Conservation (phyloP, 768 basidiomycete genomes). For the Suillus hirtellus region DNA sequence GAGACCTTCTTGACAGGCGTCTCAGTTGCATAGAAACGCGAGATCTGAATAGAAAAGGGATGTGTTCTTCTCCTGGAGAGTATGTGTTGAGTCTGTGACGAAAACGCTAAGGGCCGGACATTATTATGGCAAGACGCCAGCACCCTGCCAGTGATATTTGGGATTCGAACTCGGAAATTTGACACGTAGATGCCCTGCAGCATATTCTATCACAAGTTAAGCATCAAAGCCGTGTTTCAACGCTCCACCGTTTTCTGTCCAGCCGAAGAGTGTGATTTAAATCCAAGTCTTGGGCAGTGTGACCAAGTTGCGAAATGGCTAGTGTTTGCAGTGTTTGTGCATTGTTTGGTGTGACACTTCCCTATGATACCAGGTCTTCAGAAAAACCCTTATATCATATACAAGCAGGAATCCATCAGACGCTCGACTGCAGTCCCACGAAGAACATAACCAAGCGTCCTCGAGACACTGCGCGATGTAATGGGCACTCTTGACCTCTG, state of each 20-base stretch:
- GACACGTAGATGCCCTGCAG: constrained; percentile 7
- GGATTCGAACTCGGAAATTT: neutral
- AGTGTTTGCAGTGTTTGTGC: constrained; percentile 1
- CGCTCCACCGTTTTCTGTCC: neutral
- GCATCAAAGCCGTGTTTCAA: neutral
- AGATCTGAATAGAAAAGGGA: neutral
- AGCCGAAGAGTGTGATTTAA: neutral
- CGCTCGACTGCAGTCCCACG: neutral
- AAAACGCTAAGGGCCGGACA: constrained; percentile 1
- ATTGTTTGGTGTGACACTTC: neutral
- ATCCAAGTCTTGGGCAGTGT: neutral
- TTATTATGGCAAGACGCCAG: constrained; percentile 9
- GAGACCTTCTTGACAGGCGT: constrained; percentile 11
- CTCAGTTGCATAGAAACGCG: constrained; percentile 18
- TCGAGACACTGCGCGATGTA: neutral
- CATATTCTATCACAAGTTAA: constrained; percentile 4
- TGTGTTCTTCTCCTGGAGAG: neutral
- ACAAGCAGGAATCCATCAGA: neutral
- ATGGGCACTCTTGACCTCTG: neutral
- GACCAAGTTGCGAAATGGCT: too few species aligned
- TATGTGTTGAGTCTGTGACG: neutral
- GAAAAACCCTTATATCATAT: neutral
- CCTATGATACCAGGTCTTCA: too few species aligned
- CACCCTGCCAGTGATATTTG: neutral
- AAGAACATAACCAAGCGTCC: neutral